These are phyloP conservation scores for Desmodesmus armatus DNA, from an alignment of 139 green algal species.

Conservation along the genomic window DNA sequence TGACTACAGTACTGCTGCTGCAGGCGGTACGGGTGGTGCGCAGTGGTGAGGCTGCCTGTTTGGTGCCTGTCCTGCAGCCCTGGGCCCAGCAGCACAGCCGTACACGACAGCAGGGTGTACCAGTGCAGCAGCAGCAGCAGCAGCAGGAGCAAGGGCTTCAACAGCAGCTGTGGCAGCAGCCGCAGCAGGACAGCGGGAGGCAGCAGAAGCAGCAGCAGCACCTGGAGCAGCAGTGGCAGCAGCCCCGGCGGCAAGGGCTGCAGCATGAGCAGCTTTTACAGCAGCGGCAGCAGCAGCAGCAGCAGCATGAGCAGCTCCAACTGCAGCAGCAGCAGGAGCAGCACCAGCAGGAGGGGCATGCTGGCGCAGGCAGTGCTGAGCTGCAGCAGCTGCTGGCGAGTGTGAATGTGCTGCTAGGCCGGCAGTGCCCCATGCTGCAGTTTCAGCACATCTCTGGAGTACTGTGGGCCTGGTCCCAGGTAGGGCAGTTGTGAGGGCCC, in stretches of 20 bases:
- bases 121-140: slow-evolving; percentile 25
- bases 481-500: neutral
- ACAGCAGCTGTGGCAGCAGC: neutral
- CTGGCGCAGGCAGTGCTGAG: neutral
- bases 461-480: slow-evolving; percentile 26
- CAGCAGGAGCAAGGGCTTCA: slow-evolving; percentile 2
- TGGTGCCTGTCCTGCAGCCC: no score
- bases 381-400: slow-evolving; percentile 10
- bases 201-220: no score
- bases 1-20: neutral
- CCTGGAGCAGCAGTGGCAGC: neutral
- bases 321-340: slow-evolving; percentile 12
- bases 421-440: neutral
- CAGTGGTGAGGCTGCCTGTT: no score
- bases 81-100: no score
- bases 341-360: neutral
- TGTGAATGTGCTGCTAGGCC: neutral
- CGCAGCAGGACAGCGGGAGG: no score
- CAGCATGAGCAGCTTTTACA: neutral
- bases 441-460: slow-evolving; percentile 39
- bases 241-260: neutral
- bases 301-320: neutral
- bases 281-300: slow-evolving; percentile 14
- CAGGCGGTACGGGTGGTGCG: slow-evolving; percentile 16
- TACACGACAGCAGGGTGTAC: no score